Base-by-base conservation (phyloP, 441 rosid genomes). In the Gossypium trilobum region DNA sequence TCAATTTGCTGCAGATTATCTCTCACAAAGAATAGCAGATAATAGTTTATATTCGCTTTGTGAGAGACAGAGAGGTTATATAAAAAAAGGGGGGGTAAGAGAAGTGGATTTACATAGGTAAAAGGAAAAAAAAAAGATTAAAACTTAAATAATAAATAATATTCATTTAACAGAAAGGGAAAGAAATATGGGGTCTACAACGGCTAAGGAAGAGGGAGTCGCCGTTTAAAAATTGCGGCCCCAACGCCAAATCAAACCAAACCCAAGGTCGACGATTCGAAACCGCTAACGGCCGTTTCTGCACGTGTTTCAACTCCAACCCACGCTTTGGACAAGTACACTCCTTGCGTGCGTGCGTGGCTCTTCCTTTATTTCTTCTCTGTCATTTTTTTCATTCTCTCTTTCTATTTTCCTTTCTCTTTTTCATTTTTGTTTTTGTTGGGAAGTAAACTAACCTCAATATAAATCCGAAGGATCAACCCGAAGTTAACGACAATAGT, bases 221-320 rank as follows among this genome's bases (percentile, higher is more conserved):
- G 71, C 71, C 74, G 36, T 48, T 55, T 23, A 42, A n/a, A 56
- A 75, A 66, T 57, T 69, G 61, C 44, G 70, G 59, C 74, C 55
- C 16, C n/a, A 1, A 4, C 5, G 64, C n/a, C 0, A 4, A 5
- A 31, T 5, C 7, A 31, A 31, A 1, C 7, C 36, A 31, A 31
- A 31, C 36, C 7, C 36, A 31, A 31, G 7, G 36, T 31, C 36
- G 36, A 31, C 36, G 64, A 72, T 64, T 73, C 58, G 77, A 78
- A 82, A 78, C 83, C 72, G 78, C 81, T 59, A 50, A 76, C 77
- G 69, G 77, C 76, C 62, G 69, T 76, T 74, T 66, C 60, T 70
- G 74, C 86, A 78, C 82, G 81, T 80, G 82, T 77, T 78, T 29
- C 52, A 50, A 58, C 67, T 60, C 42, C 14, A 44, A 44, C 55